A percentile compares a stretch with the other conserved stretches of the same genome.
Evolutionary conservation across 306 rosid species (phyloP).

Genomic region (Spatholobus suberectus): DNA sequence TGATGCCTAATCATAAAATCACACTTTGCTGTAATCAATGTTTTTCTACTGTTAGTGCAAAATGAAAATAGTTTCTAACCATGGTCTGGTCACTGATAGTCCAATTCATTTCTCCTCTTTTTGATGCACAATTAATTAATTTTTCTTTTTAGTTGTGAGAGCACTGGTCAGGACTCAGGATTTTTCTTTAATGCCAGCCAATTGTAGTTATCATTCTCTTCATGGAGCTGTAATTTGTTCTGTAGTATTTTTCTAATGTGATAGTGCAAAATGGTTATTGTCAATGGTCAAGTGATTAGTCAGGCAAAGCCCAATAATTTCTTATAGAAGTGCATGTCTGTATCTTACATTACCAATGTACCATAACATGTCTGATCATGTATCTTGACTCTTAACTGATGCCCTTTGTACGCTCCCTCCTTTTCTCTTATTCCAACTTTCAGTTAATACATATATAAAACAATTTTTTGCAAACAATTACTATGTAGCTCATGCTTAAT

Average conservation of each 20-base stretch:
- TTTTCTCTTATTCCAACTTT: constrained; percentile 1
- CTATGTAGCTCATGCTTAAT: constrained; percentile 23
- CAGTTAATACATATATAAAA: not conserved
- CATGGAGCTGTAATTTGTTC: constrained; percentile 10
- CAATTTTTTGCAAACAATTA: constrained; percentile 12
- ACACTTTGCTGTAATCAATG: not conserved
- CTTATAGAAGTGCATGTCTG: not conserved
- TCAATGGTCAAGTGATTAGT: not conserved
- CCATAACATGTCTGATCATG: constrained; percentile 10
- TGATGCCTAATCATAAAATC: not conserved
- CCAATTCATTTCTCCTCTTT: not conserved
- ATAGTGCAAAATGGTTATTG: constrained; percentile 17
- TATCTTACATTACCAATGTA: constrained; percentile 16
- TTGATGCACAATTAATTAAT: constrained; percentile 8
- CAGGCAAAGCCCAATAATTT: not conserved
- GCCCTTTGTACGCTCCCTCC: not conserved
- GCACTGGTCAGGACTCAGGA: not conserved
- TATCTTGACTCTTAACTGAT: constrained; percentile 15
- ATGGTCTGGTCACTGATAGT: not conserved
- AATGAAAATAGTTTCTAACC: not conserved
- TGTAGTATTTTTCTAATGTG: not conserved
- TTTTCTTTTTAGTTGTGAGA: constrained; percentile 16
- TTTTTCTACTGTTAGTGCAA: not conserved
- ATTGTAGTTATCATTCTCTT: constrained; percentile 12
- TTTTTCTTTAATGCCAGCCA: constrained; percentile 1